Evolutionary conservation across 2,329 filamentous ascomycete species (phyloP).

Genomic region (Claviceps sp.): DNA sequence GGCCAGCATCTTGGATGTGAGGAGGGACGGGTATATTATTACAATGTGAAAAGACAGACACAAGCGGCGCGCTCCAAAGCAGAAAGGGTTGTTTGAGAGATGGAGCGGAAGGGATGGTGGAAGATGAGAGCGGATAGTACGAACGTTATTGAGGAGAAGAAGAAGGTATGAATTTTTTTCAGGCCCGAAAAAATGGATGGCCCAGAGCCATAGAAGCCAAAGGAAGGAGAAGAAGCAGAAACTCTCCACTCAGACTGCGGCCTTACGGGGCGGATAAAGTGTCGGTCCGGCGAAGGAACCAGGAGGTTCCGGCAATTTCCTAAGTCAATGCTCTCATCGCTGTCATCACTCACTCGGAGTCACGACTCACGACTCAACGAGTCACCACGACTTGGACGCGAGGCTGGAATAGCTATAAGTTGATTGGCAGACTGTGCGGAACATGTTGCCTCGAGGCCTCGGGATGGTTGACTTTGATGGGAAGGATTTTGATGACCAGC

Average conservation of each 20-base stretch:
- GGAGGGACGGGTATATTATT: constrained; percentile 19
- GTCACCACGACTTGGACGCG: no score
- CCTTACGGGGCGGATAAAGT: constrained; percentile 13
- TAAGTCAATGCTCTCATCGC: not conserved
- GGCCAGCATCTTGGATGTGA: constrained; percentile 51
- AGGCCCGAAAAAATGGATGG: constrained; percentile 19
- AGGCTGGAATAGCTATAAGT: no score
- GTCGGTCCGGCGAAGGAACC: constrained; percentile 9
- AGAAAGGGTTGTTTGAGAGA: constrained; percentile 15
- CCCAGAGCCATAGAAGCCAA: constrained; percentile 27
- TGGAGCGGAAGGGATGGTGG: constrained; percentile 9
- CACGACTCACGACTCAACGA: no score
- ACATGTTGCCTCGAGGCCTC: no score
- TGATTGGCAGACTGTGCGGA: no score
- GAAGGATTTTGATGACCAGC: no score
- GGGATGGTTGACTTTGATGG: no score
- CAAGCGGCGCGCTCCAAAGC: constrained; percentile 17
- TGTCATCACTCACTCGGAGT: not conserved
- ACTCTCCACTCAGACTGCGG: constrained; percentile 3
- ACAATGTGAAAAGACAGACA: constrained; percentile 17
- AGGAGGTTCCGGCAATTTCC: not conserved
- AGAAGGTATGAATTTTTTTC: constrained; percentile 23
- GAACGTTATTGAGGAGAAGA: constrained; percentile 14
- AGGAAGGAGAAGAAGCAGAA: constrained; percentile 25
- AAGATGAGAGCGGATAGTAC: constrained; percentile 5